Base-by-base conservation (phyloP, 2,329 filamentous ascomycete genomes). In the Malbranchea cinnamomea region DNA sequence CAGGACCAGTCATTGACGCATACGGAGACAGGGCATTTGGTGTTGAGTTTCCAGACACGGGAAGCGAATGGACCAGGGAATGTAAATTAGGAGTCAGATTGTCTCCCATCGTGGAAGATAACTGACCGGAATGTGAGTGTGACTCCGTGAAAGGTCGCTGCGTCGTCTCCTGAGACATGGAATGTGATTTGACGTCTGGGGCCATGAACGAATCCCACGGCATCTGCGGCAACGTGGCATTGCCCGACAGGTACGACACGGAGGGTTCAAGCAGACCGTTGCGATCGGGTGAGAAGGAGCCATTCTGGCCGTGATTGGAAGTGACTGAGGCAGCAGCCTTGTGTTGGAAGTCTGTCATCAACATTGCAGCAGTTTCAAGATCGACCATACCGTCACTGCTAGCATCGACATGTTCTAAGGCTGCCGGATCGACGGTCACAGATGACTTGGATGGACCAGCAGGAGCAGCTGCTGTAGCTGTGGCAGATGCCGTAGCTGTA, bases 291-390 rank as follows among this genome's bases (percentile, higher is more conserved):
- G 82, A 74, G 52, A 81, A 85, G 40, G 77, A 65, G 41, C 56
- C 58, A 44, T 66, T 59, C 38, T 63, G 54, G 34, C 54, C 45
- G 56, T 64, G 54, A 57, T 52, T 61, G 41, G 60, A 59, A 46
- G 56, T 54, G 49, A 67, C 65, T 43, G 74, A 74, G 35, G 71
- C 76, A 59, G 85, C 87, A 47, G 76, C 85, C 65, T 94, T 94
- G 65, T 94, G 84, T 61, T 93, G 87, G 52, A 95, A 78, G 61
- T 95, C 85, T 52, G 87, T 89, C 64, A 98, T 91, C 55, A 98
- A 73, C 83, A 95, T 94, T 44, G 89, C 89, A 44, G 89, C 89
- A 46, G 87, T 84, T 67, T 98, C 87, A 49, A 94, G 79, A 54
- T 94, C 89, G 50, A 94, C 85, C 59, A 87, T 78, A 53, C 77